phyloP scores from a whole-genome alignment of 2,329 filamentous ascomycete species.

The Aspergillus sojae region DNA sequence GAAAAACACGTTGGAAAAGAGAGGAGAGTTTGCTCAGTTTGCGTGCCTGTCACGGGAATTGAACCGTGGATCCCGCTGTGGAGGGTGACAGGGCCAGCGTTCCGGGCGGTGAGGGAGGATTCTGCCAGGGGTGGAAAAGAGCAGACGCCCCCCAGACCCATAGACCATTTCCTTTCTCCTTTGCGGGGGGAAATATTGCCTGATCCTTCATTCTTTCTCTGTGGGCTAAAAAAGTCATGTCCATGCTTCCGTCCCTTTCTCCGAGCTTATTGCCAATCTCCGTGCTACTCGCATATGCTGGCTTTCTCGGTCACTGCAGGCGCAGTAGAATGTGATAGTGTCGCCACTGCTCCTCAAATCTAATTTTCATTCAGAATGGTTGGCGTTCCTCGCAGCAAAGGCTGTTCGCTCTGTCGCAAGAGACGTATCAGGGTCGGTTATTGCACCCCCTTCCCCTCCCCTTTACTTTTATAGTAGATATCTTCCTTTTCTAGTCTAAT shows the following conservation, averaged over 20 bases:
- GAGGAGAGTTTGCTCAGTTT: neutral
- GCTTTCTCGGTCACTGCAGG: neutral
- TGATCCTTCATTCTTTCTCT: neutral
- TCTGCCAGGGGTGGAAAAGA: neutral
- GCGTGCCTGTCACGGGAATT: neutral
- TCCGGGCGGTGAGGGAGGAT: neutral
- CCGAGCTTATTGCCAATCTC: neutral
- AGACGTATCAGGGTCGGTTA: slow-evolving; percentile 33
- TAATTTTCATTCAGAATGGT: slow-evolving; percentile 28
- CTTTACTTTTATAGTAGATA: neutral
- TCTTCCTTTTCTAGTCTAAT: neutral
- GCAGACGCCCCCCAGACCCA: neutral
- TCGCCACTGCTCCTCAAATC: neutral
- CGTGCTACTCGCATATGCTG: neutral
- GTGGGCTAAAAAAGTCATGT: neutral
- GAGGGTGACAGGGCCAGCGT: neutral
- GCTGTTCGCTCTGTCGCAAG: slow-evolving; percentile 38
- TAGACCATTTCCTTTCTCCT: neutral
- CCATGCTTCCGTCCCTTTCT: neutral
- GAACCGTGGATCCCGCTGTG: neutral
- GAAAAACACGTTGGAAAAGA: neutral
- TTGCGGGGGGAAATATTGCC: neutral
- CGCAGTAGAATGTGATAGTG: neutral
- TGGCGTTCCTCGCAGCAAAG: slow-evolving; percentile 40
- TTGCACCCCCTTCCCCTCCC: neutral